Evolutionary conservation across 257 asterid genomes (phyloP), one percentile per base, ranked within the genome.

Genomic region (Jaltomata sinuosa): DNA sequence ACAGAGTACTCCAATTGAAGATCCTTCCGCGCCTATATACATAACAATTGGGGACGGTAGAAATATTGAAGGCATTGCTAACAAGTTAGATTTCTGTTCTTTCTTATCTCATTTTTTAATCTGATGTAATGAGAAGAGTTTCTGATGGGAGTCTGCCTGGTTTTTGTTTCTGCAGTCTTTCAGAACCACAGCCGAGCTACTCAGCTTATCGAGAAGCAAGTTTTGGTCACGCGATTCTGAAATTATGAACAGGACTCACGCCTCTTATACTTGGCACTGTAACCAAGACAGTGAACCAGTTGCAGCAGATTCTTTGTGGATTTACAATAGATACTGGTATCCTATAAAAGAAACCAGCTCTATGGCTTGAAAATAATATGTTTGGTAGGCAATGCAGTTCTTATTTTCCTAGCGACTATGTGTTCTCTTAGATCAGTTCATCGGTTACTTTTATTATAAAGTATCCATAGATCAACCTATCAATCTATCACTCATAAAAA

Each of bases 41-140:
- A 89, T 91, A 47, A 87, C 93, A 40, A 91, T 92, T 34, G 94
- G 92, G 40, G 93, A 92, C 67, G 91, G 94, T 47, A 93, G 94
- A 42, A 92, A 92, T 76, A 84, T 89, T 49, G 96, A 92, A 88
- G 96, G 96, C 69, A n/a, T 85, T 25, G 95, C 92, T 38, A 42
- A 81, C 67, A 79, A 12, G 93, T 91, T 64, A 84, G 84, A 22
- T 36, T 14, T 8, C 19, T 54, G 14, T 22, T 29, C 8, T 25
- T 53, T 49, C 62, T 15, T 22, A 11, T 8, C 50, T 34, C 27
- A 32, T 12, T 78, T 31, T 18, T 6, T 0, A n/a, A 19, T 42
- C 29, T 55, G 36, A 69, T 40, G 19, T 0, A 45, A 52, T 40
- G 19, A 3, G 52, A 53, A n/a, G 34, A 80, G n/a, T 29, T 9